These are phyloP conservation scores for Aspergillus glaucus DNA, from an alignment of 2,329 filamentous ascomycete species.

Conservation along the genomic window DNA sequence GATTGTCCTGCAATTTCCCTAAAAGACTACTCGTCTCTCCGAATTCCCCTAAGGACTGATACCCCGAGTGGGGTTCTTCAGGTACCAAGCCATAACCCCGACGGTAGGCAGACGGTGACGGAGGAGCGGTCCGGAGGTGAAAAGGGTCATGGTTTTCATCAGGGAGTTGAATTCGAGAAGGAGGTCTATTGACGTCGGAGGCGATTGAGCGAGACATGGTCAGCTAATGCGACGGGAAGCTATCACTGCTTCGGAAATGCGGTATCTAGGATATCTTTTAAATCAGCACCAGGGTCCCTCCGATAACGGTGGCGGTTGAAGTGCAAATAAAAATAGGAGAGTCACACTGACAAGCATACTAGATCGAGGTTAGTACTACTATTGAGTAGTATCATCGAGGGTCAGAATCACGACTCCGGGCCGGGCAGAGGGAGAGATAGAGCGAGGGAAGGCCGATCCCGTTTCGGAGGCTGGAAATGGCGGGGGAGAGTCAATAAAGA, in stretches of 20 bases:
- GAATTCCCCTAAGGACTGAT: constrained; percentile 27
- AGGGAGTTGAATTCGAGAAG: constrained; percentile 8
- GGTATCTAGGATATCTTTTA: not conserved
- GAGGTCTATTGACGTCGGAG: constrained; percentile 16
- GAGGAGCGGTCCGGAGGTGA: constrained; percentile 26
- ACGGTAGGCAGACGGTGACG: constrained; percentile 30
- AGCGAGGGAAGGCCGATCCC: too few species aligned
- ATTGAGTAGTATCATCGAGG: not conserved
- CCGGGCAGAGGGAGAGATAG: not conserved
- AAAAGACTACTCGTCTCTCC: constrained; percentile 33
- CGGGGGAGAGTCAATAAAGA: too few species aligned
- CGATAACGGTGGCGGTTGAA: not conserved
- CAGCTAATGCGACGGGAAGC: not conserved
- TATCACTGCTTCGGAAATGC: not conserved
- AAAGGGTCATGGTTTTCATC: constrained; percentile 5
- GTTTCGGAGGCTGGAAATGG: too few species aligned
- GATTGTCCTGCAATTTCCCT: constrained; percentile 11
- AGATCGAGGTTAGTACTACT: not conserved
- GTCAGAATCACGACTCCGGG: not conserved
- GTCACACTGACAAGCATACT: not conserved
- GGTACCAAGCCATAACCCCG: constrained; percentile 22
- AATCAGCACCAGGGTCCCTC: not conserved
- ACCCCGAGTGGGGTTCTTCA: constrained; percentile 26
- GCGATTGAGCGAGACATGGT: constrained; percentile 27
- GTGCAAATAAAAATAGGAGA: not conserved